Percentiles rank a stretch among this genome's conserved stretches.
Evolutionary conservation across 495 filamentous ascomycete species (phyloP).

Genomic region (Podospora tetraspora): DNA sequence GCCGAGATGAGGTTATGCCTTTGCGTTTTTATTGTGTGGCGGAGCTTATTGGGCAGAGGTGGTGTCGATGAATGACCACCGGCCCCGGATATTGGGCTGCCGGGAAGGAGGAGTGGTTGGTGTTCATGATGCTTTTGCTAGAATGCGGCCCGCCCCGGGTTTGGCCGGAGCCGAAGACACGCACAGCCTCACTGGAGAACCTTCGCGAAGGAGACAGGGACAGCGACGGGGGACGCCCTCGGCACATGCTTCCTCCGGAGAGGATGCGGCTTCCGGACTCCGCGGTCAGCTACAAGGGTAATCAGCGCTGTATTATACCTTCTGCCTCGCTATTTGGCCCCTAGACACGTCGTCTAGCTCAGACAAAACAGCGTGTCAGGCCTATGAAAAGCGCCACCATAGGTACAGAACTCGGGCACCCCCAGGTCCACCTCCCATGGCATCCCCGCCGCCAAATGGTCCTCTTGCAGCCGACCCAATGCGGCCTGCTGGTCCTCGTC

Average conservation of each 20-base stretch:
- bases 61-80: not conserved
- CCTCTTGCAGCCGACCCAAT: constrained; percentile 10
- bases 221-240: not conserved
- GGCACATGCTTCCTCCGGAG: not conserved
- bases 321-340: not conserved
- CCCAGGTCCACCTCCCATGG: constrained; percentile 20
- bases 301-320: not conserved
- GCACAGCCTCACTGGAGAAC: not conserved
- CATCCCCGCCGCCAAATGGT: constrained; percentile 10
- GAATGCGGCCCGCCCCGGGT: not conserved
- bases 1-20: not conserved
- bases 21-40: not conserved
- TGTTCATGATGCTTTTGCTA: not conserved
- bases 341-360: not conserved
- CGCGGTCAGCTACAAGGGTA: not conserved
- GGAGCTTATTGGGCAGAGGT: not conserved
- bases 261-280: not conserved
- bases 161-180: not conserved
- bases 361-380: constrained; percentile 21
- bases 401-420: constrained; percentile 22
- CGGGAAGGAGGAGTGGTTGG: not conserved
- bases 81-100: not conserved
- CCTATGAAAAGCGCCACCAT: constrained; percentile 19
- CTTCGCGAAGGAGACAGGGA: not conserved
- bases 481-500: constrained; percentile 6